Percentiles rank a stretch among this genome's conserved stretches.
Conservation (phyloP, 1,284 basidiomycete species). For the Ceratobasidium papillatum region DNA sequence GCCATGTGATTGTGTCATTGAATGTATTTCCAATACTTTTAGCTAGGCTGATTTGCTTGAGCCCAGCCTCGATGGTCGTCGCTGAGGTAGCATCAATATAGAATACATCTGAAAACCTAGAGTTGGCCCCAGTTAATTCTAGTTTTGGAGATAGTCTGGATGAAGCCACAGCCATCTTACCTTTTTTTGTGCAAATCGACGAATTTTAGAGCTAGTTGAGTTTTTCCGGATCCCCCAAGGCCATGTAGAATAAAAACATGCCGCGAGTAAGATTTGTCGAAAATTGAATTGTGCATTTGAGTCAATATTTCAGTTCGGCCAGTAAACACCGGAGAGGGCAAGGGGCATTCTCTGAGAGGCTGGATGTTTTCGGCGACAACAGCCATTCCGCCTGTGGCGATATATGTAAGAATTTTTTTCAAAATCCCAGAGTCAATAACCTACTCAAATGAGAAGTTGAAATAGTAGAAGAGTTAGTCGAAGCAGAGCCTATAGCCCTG, state of each 20-base stretch:
- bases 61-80: background rate
- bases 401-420: background rate
- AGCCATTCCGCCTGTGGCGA: background rate
- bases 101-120: slow-evolving; percentile 11
- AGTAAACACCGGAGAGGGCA: background rate
- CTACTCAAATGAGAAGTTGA: background rate
- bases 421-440: background rate
- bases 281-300: background rate
- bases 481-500: background rate
- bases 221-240: slow-evolving; percentile 13
- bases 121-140: background rate
- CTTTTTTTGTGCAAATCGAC: background rate
- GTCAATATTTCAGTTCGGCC: background rate
- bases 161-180: background rate
- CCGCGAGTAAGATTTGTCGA: background rate
- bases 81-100: slow-evolving; percentile 25
- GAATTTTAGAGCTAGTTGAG: slow-evolving; percentile 16
- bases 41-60: background rate
- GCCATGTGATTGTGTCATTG: slow-evolving; percentile 21
- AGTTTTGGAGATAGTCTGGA: background rate
- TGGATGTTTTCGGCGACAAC: background rate
- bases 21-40: background rate
- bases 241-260: slow-evolving; percentile 28
- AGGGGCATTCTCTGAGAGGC: background rate
- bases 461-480: background rate